A percentile compares a stretch with the other conserved stretches of the same genome.
phyloP scores from a whole-genome alignment of 2,329 filamentous ascomycete genomes.

The Chalara sp. region DNA sequence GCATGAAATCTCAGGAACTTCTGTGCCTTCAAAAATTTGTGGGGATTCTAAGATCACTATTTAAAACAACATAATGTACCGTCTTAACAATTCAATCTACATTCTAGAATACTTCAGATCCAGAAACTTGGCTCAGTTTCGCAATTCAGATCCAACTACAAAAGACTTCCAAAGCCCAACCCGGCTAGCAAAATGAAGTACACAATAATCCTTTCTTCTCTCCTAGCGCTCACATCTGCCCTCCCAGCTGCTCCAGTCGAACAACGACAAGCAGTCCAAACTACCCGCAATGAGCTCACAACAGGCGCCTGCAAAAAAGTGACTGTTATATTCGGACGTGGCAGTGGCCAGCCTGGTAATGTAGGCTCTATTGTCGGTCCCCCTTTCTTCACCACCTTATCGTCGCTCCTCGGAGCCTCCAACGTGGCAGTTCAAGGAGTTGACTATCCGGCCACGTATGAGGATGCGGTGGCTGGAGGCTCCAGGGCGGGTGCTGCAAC shows the following conservation, averaged over 20 bases:
- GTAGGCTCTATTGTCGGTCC: conserved; percentile 31
- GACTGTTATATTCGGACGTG: conserved; percentile 42
- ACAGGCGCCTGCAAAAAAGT: conserved; percentile 17
- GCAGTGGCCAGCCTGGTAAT: conserved; percentile 40
- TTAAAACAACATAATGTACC: no score
- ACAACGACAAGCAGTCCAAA: conserved; percentile 4
- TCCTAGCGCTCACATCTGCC: not conserved
- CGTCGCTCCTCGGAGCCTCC: conserved; percentile 11
- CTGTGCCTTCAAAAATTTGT: no score
- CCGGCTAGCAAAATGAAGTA: not conserved
- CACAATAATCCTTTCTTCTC: not conserved
- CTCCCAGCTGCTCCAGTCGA: not conserved
- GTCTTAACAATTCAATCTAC: no score
- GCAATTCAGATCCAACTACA: not conserved
- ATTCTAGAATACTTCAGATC: no score
- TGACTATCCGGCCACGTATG: conserved; percentile 24
- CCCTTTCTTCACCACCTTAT: conserved; percentile 24
- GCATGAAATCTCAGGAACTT: no score
- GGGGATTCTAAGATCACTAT: no score
- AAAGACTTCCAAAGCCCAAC: not conserved
- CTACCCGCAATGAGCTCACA: conserved; percentile 20
- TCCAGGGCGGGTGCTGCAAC: conserved; percentile 17
- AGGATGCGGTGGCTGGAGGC: conserved; percentile 20
- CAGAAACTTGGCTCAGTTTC: no score
- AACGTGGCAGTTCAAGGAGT: conserved; percentile 25